A percentile compares a stretch with the other conserved stretches of the same genome.
These are phyloP conservation scores for Colletotrichum paranaense DNA, from an alignment of 2,329 filamentous ascomycete species.

Conservation along the genomic window DNA sequence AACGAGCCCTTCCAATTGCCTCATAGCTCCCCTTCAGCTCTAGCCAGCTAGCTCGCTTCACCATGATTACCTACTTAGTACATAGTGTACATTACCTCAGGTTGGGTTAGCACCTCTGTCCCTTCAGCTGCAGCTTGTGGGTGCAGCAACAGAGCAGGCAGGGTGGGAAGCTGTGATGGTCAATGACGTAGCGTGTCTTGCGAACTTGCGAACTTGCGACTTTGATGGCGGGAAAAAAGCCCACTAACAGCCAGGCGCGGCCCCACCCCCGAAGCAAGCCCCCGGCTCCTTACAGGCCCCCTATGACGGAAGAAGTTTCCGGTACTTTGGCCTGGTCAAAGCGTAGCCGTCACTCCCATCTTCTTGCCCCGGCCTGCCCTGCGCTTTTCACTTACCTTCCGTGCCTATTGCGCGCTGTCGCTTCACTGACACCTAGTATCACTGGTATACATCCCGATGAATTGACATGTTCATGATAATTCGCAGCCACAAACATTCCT, in stretches of 20 bases:
- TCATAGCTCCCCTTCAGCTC: conserved; percentile 30
- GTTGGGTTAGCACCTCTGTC: neutral
- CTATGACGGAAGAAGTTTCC: conserved; percentile 31
- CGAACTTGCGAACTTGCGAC: conserved; percentile 17
- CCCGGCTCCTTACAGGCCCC: conserved; percentile 19
- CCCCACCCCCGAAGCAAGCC: conserved; percentile 12
- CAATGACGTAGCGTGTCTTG: conserved; percentile 35
- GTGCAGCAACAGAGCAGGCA: neutral
- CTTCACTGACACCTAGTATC: too few relatives aligned
- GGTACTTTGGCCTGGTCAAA: conserved; percentile 8
- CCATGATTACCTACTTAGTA: neutral
- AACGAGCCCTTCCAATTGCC: conserved; percentile 33
- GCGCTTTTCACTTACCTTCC: neutral
- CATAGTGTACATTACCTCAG: neutral
- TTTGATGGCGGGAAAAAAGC: conserved; percentile 10
- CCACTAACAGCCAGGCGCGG: conserved; percentile 27
- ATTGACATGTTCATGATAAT: neutral
- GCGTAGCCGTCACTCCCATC: neutral
- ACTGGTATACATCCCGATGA: too few relatives aligned
- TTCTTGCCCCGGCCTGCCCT: neutral
- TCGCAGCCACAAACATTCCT: neutral
- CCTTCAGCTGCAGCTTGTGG: conserved; percentile 28
- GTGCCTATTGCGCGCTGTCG: neutral
- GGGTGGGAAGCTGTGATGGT: conserved; percentile 32
- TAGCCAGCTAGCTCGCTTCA: neutral